Evolutionary conservation across 176 grass and related monocot species (phyloP), one percentile per base, ranked within the genome.

Genomic region (Oryza australiensis): DNA sequence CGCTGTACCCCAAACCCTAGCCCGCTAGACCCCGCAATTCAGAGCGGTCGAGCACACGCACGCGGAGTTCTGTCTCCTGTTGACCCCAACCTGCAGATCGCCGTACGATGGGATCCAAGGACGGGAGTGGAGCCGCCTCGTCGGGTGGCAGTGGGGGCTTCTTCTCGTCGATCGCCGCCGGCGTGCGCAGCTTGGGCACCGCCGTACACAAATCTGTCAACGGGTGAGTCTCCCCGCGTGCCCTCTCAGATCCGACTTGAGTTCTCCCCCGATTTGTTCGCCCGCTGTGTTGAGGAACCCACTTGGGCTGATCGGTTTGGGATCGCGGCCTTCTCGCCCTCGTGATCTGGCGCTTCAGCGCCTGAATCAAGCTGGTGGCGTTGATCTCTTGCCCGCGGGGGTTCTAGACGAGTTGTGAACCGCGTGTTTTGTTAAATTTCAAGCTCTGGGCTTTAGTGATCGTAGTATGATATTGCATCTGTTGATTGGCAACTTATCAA

Each of bases 131-230:
- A 24, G 48, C 89, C 22, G 60, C 77, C n/a, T 73, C 86, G 12
- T 88, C 78, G 1, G 68, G 68, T 7, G 34, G 33, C 35, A 72
- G 89, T 23, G 82, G 86, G 71, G 81, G 93, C 1, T 92, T 95
- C 73, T 94, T 99, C 77, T 88, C 85, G 3, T 80, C 85, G 62
- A 77, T 96, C n/a, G 60, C 87, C 60, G 78, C 79, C 16, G 77
- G 78, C 59, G 59, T 98, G 68, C 88, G 79, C 73, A 94, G 69
- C 83, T 95, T 38, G 87, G 83, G 96, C 30, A 90, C 20, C 11
- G 91, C 91, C 80, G 79, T 99, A 48, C 91, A 91, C 59, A 99
- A 95, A 72, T 95, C 96, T 7, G 93, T 99, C 60, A 99, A 99
- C 85, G 96, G 96, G 96, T 99, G 74, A 82, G 68, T 75, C 76